phyloP scores from a whole-genome alignment of 495 filamentous ascomycete genomes.

The Lindgomyces ingoldianus region DNA sequence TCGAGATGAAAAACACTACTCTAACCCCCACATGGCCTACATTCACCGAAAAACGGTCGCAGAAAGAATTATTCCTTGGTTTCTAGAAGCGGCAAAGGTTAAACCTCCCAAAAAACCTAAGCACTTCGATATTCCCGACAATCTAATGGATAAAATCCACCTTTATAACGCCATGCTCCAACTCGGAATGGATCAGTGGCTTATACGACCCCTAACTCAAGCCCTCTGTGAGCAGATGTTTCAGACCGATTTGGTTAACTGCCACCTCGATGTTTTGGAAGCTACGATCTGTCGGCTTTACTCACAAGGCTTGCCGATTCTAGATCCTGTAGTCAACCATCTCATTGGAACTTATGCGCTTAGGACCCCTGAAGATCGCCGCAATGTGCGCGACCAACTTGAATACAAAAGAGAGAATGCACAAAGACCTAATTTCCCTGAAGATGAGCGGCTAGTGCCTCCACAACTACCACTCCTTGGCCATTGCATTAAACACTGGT shows the following conservation, averaged over 20 bases:
- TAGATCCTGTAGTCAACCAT: conserved; percentile 11
- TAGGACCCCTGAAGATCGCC: background rate
- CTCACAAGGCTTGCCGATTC: background rate
- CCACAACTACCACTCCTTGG: too few relatives aligned
- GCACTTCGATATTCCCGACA: background rate
- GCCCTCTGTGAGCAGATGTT: background rate
- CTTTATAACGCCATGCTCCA: conserved; percentile 13
- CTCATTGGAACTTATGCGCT: conserved; percentile 7
- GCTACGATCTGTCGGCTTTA: background rate
- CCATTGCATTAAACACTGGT: too few relatives aligned
- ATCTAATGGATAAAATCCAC: background rate
- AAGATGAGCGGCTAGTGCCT: too few relatives aligned
- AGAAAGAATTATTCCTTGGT: background rate
- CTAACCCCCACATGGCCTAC: background rate
- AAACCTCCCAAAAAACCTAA: background rate
- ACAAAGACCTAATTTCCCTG: too few relatives aligned
- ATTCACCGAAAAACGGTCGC: background rate
- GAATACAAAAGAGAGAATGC: too few relatives aligned
- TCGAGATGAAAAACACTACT: too few relatives aligned
- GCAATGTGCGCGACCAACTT: too few relatives aligned
- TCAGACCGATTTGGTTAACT: background rate
- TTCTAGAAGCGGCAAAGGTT: background rate
- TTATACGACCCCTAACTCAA: background rate
- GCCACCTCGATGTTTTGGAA: conserved; percentile 1
- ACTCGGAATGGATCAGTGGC: background rate